These are phyloP conservation scores for Metschnikowia chrysomelidarum DNA, from an alignment of 805 yeast genomes.

Conservation along the genomic window DNA sequence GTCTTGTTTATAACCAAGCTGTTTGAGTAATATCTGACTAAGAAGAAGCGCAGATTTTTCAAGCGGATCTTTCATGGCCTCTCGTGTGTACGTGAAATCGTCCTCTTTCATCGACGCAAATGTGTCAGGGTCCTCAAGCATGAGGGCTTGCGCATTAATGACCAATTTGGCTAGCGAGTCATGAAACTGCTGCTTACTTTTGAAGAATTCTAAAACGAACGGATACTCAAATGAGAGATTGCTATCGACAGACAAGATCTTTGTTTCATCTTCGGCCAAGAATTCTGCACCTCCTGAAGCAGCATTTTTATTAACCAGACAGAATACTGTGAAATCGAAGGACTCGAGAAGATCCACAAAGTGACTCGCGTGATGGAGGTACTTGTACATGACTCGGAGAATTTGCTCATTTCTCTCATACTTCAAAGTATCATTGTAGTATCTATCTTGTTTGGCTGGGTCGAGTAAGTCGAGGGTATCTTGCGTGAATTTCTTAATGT, in stretches of 20 bases:
- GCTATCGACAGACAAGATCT: conserved; percentile 9
- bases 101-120: conserved; percentile 62
- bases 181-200: conserved; percentile 70
- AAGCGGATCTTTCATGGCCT: conserved; percentile 36
- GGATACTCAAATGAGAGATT: conserved; percentile 48
- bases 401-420: conserved; percentile 51
- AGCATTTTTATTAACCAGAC: conserved; percentile 37
- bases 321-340: conserved; percentile 58
- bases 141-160: conserved; percentile 66
- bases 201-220: conserved; percentile 65
- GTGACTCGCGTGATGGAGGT: conserved; percentile 47
- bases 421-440: conserved; percentile 32
- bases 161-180: conserved; percentile 55
- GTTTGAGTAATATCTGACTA: conserved; percentile 44
- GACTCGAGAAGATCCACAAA: conserved; percentile 56
- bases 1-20: conserved; percentile 39
- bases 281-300: conserved; percentile 7
- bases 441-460: conserved; percentile 33
- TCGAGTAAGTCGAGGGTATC: conserved; percentile 44
- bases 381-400: conserved; percentile 51
- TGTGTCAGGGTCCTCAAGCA: conserved; percentile 72
- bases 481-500: conserved; percentile 37
- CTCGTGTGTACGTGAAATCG: conserved; percentile 43
- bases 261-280: conserved; percentile 7
- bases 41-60: conserved; percentile 52